phyloP scores from a whole-genome alignment of 2,329 filamentous ascomycete genomes.

The Eurotiales sp. region DNA sequence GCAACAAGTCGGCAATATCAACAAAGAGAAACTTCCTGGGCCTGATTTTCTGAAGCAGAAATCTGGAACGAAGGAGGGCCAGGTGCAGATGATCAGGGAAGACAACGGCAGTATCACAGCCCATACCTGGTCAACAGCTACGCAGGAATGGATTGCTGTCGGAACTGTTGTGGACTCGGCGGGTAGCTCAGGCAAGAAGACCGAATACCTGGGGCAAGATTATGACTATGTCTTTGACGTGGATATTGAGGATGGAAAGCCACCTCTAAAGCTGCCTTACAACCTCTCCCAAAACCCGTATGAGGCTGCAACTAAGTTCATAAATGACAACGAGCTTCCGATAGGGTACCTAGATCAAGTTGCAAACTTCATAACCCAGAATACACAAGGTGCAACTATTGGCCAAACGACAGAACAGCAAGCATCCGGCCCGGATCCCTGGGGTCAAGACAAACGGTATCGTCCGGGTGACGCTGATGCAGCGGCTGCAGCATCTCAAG shows the following conservation, averaged over 20 bases:
- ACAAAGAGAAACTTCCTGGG: constrained; percentile 87
- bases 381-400: constrained; percentile 82
- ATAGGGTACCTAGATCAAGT: constrained; percentile 86
- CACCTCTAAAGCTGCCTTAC: constrained; percentile 87
- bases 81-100: constrained; percentile 88
- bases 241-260: constrained; percentile 91
- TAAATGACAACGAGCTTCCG: constrained; percentile 82
- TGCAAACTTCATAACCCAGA: constrained; percentile 85
- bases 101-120: constrained; percentile 77
- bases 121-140: constrained; percentile 75
- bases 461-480: constrained; percentile 64
- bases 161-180: constrained; percentile 92
- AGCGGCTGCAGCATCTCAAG: constrained; percentile 29
- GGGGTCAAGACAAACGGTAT: constrained; percentile 74
- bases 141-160: constrained; percentile 76
- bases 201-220: constrained; percentile 73
- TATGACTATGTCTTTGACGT: constrained; percentile 98
- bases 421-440: constrained; percentile 61
- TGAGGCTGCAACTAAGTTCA: constrained; percentile 84
- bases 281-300: constrained; percentile 92
- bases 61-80: constrained; percentile 89
- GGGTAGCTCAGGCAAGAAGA: constrained; percentile 75
- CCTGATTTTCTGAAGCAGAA: constrained; percentile 80
- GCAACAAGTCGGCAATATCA: constrained; percentile 76
- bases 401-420: constrained; percentile 54